phyloP scores from a whole-genome alignment of 192 early-diverging fungal genomes.

The Mortierella hygrophila region DNA sequence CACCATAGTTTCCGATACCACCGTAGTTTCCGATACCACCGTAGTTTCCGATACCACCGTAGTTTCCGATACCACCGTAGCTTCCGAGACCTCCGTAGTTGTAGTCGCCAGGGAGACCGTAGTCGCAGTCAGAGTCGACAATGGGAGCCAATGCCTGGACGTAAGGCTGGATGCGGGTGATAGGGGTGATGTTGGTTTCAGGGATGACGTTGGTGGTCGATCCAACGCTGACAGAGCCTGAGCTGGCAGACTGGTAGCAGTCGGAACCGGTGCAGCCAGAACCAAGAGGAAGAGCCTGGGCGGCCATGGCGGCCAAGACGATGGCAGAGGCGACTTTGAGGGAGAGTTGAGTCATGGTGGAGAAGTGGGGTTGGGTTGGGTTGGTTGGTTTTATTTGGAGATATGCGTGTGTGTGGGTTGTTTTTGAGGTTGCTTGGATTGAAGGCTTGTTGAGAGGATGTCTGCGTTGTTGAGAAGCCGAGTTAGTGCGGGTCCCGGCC shows the following conservation, averaged over 20 bases:
- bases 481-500: not conserved
- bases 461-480: not conserved
- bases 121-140: slow-evolving; percentile 33
- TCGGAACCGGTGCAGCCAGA: slow-evolving; percentile 15
- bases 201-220: slow-evolving; percentile 38
- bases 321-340: slow-evolving; percentile 27
- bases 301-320: slow-evolving; percentile 11
- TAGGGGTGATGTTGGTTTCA: slow-evolving; percentile 32
- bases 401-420: not conserved
- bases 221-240: slow-evolving; percentile 22
- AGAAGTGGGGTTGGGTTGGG: not conserved
- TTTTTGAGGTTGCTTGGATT: not conserved
- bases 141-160: slow-evolving; percentile 27
- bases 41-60: not conserved
- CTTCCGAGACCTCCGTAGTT: not conserved
- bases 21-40: not conserved
- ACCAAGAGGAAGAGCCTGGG: slow-evolving; percentile 31
- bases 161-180: slow-evolving; percentile 30
- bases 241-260: slow-evolving; percentile 32
- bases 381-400: not conserved
- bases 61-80: not conserved
- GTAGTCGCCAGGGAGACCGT: not conserved
- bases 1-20: not conserved
- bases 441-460: not conserved
- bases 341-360: slow-evolving; percentile 12